Conservation (phyloP, 2,329 filamentous ascomycete genomes). For the Microdochium paspali region DNA sequence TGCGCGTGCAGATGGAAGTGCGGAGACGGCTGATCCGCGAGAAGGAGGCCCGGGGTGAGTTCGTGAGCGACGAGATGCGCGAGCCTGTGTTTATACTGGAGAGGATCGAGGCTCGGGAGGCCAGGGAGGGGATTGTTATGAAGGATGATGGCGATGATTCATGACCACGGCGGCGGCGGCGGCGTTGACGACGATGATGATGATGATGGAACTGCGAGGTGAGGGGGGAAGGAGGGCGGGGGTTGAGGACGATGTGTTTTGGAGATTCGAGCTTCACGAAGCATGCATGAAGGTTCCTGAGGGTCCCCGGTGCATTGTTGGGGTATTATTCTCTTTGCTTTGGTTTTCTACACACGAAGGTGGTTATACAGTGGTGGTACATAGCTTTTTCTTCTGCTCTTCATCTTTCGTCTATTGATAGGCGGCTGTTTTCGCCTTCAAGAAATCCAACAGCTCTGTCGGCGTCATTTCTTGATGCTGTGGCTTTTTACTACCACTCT, state of each 20-base stretch:
- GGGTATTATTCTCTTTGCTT: neutral
- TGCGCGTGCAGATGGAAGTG: constrained; percentile 49
- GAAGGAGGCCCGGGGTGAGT: constrained; percentile 44
- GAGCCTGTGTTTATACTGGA: constrained; percentile 25
- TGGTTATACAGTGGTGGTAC: neutral
- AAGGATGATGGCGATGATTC: neutral
- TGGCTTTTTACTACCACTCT: constrained; percentile 3
- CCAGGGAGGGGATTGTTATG: constrained; percentile 5
- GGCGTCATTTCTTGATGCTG: constrained; percentile 28
- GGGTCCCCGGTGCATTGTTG: no score
- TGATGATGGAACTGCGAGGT: no score
- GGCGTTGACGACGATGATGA: no score
- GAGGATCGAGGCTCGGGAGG: constrained; percentile 14
- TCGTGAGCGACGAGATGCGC: constrained; percentile 37
- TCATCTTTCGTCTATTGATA: neutral
- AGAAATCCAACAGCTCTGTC: neutral
- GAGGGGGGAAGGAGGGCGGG: no score
- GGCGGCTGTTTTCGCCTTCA: neutral
- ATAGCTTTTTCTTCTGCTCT: no score
- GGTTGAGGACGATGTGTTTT: no score
- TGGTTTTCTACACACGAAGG: neutral
- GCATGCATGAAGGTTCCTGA: no score
- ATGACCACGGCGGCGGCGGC: no score
- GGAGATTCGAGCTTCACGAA: no score
- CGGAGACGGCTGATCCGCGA: constrained; percentile 47